phyloP scores from a whole-genome alignment of 2,329 filamentous ascomycete genomes.

The Phoma sp. region DNA sequence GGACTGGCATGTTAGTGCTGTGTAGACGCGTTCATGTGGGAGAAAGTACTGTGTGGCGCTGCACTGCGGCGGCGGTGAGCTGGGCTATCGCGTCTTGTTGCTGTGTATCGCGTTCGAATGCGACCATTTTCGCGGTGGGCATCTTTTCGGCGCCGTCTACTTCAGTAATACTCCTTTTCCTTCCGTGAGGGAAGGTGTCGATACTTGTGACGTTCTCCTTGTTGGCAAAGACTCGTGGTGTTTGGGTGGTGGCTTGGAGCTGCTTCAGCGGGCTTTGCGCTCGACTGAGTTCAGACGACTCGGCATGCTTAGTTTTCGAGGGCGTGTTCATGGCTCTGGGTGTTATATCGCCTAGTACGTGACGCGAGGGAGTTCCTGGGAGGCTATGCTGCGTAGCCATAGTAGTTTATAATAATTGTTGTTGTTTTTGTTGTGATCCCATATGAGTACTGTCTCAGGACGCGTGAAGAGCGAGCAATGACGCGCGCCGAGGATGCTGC shows the following conservation, averaged over 20 bases:
- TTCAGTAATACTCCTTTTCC: slow-evolving; percentile 47
- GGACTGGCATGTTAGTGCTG: slow-evolving; percentile 34
- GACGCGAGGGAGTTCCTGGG: slow-evolving; percentile 41
- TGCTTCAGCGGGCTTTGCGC: slow-evolving; percentile 48
- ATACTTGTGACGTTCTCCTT: slow-evolving; percentile 40
- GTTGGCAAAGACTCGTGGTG: slow-evolving; percentile 28
- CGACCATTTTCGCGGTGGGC: slow-evolving; percentile 36
- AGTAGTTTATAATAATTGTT: slow-evolving; percentile 10
- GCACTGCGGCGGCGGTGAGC: slow-evolving; percentile 36
- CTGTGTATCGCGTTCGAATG: slow-evolving; percentile 29
- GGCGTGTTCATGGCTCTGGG: slow-evolving; percentile 45
- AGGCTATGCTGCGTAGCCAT: slow-evolving; percentile 39
- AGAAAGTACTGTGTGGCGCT: slow-evolving; percentile 35
- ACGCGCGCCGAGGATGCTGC: slow-evolving; percentile 8
- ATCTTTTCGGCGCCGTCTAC: slow-evolving; percentile 43
- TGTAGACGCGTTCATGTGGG: slow-evolving; percentile 17
- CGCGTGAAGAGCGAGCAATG: slow-evolving; percentile 19
- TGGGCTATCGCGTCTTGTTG: slow-evolving; percentile 22
- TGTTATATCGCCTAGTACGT: slow-evolving; percentile 46
- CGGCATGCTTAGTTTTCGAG: slow-evolving; percentile 28
- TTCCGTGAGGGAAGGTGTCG: slow-evolving; percentile 30
- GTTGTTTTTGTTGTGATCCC: slow-evolving; percentile 30
- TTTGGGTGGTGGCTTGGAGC: slow-evolving; percentile 36
- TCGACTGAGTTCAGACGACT: slow-evolving; percentile 32
- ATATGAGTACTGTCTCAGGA: slow-evolving; percentile 28